These are phyloP conservation scores for Xylaria sp. DNA, from an alignment of 2,329 filamentous ascomycete genomes.

Conservation along the genomic window DNA sequence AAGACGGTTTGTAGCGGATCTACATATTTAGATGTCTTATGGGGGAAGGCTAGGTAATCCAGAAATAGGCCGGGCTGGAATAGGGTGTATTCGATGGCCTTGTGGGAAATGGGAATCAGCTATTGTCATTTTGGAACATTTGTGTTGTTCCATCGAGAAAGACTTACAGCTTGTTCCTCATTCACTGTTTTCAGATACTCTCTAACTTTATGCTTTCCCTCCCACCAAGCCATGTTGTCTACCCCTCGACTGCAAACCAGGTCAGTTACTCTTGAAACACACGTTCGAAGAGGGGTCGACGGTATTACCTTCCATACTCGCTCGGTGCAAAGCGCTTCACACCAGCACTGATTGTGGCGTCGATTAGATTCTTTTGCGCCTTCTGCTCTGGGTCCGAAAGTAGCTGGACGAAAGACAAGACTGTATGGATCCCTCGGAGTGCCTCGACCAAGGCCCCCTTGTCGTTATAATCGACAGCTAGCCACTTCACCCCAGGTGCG, in stretches of 20 bases:
- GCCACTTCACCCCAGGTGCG: constrained; percentile 53
- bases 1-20: constrained; percentile 53
- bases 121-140: neutral
- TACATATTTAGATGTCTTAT: constrained; percentile 59
- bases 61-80: constrained; percentile 67
- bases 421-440: constrained; percentile 61
- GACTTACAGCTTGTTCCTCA: constrained; percentile 55
- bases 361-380: constrained; percentile 67
- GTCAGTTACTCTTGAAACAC: neutral
- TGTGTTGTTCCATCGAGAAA: neutral
- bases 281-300: neutral
- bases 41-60: constrained; percentile 65
- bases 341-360: constrained; percentile 68
- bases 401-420: constrained; percentile 63
- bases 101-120: constrained; percentile 5
- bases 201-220: constrained; percentile 61
- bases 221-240: constrained; percentile 59
- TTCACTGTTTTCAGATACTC: constrained; percentile 65
- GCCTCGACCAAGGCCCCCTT: constrained; percentile 51
- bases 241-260: constrained; percentile 12
- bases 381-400: constrained; percentile 49
- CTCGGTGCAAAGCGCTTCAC: constrained; percentile 71
- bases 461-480: constrained; percentile 58
- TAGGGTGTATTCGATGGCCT: constrained; percentile 67
- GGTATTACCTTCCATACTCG: constrained; percentile 61